phyloP scores from a whole-genome alignment of 257 asterid species.

The Solanum sejunctum region DNA sequence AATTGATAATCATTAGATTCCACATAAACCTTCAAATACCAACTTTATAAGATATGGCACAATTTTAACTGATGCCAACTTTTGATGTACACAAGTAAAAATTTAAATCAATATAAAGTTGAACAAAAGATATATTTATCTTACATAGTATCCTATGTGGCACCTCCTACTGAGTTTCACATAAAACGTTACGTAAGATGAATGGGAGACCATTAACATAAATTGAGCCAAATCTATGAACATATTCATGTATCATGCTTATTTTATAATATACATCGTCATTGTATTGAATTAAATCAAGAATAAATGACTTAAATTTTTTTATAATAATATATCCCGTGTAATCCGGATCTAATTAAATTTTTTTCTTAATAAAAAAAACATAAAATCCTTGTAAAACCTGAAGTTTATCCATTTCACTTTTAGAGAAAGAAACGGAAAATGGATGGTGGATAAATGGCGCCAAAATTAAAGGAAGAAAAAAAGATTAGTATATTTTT shows the following conservation, averaged over 20 bases:
- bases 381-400: background rate
- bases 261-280: too few relatives aligned
- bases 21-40: background rate
- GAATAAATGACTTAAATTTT: background rate
- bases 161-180: too few relatives aligned
- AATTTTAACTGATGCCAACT: too few relatives aligned
- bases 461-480: background rate
- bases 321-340: background rate
- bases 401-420: background rate
- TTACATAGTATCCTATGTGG: too few relatives aligned
- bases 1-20: background rate
- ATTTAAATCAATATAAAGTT: too few relatives aligned
- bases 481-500: background rate
- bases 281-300: too few relatives aligned
- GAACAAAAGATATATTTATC: too few relatives aligned
- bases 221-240: too few relatives aligned
- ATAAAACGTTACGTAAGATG: too few relatives aligned
- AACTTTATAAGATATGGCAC: background rate
- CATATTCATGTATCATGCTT: too few relatives aligned
- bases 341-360: background rate
- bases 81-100: too few relatives aligned
- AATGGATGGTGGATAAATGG: background rate
- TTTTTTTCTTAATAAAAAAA: background rate
- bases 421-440: background rate
- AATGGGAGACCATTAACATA: too few relatives aligned